Evolutionary conservation across 495 filamentous ascomycete species (phyloP), one percentile per base, ranked within the genome.

Genomic region (Diplogelasinospora grovesii): DNA sequence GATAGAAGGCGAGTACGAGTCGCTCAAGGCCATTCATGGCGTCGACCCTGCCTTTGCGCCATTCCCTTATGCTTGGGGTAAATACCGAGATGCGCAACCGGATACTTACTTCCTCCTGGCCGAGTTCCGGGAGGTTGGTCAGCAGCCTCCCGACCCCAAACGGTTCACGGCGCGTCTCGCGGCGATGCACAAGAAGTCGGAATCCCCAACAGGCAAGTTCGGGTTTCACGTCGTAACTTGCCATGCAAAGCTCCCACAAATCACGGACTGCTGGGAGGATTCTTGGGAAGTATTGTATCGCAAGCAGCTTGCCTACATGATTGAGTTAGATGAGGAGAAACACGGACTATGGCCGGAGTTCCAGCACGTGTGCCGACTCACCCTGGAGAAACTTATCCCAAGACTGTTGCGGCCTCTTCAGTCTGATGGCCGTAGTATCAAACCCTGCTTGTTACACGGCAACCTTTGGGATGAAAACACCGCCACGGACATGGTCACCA

Each of bases 141-240:
- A 43, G 16, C 59, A 41, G 8, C 32, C 39, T 22, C 47, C 36
- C 8, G 19, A 36, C 15, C 50, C 47, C 5, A 28, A 22, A 1
- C 27, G 25, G 4, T 47, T 58, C 21, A 62, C 71, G 18, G 40
- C 46, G 36, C 36, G 51, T 4, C 40, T 49, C 11, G 53, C 75
- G 3, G 59, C 64, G n/a, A 36, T 77, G 14, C 71, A 75, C 39
- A 39, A 42, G 14, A 57, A 60, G 2, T 57, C 54, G 18, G 41
- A 11, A 6, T 74, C 72, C 5, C 74, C 71, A 2, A 69, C 53
- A 10, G 67, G 65, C 1, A 67, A 67, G 42, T 78, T 71, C 43
- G 73, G 73, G 0, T 77, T 77, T 44, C 66, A 71, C 30, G 40
- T 65, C 57, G 62, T 22, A 54, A 61, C 22, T 23, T 71, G 24